Evolutionary conservation across 306 rosid genomes (phyloP).

Genomic region (Biancaea sappan): DNA sequence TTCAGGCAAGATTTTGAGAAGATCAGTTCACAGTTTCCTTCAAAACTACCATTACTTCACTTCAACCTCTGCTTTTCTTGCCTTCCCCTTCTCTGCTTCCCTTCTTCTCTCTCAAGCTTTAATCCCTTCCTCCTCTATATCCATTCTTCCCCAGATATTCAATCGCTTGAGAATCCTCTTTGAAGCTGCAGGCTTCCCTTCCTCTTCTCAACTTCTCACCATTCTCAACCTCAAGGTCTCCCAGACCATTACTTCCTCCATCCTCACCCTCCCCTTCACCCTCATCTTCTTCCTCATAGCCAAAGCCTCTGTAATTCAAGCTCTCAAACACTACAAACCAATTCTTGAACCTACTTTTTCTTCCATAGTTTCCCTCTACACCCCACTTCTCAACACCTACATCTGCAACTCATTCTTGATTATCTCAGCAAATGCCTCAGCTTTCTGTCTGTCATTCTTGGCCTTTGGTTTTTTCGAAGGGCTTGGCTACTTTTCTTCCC

Average conservation of each 20-base stretch:
- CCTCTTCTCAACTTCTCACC: conserved; percentile 60
- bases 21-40: conserved; percentile 70
- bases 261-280: conserved; percentile 76
- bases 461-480: conserved; percentile 61
- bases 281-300: conserved; percentile 73
- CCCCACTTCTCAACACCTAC: conserved; percentile 60
- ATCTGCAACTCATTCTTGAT: conserved; percentile 65
- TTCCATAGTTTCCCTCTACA: conserved; percentile 53
- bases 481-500: conserved; percentile 48
- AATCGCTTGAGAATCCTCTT: conserved; percentile 62
- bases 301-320: conserved; percentile 65
- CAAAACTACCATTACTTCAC: conserved; percentile 78
- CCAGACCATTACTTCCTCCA: conserved; percentile 70
- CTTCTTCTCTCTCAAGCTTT: conserved; percentile 69
- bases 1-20: conserved; percentile 65
- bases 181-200: conserved; percentile 80
- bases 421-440: conserved; percentile 74
- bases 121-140: conserved; percentile 44
- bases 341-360: conserved; percentile 41
- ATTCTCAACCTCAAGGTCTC: conserved; percentile 75
- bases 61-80: conserved; percentile 61
- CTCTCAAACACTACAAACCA: conserved; percentile 52
- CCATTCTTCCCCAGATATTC: conserved; percentile 56
- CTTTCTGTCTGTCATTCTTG: conserved; percentile 62
- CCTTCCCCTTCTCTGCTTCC: conserved; percentile 77